Conservation (phyloP, 2,329 filamentous ascomycete genomes). For the Epicoccum sorghinum region DNA sequence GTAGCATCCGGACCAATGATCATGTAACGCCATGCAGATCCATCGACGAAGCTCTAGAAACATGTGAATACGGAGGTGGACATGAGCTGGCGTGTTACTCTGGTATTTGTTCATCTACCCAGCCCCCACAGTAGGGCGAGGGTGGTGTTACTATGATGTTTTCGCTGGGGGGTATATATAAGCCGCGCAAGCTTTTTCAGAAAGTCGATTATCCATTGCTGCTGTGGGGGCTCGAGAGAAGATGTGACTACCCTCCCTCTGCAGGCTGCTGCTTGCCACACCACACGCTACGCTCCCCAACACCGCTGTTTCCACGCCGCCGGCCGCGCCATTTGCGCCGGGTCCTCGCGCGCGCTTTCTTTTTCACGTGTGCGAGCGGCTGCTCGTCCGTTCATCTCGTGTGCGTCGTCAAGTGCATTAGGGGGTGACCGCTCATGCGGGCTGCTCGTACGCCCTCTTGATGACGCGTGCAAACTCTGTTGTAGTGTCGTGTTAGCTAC, state of each 20-base stretch:
- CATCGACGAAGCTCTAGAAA: too few species aligned
- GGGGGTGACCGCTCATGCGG: slow-evolving; percentile 34
- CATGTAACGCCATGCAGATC: neutral
- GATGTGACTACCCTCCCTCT: slow-evolving; percentile 6
- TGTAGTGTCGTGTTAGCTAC: neutral
- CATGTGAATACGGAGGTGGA: too few species aligned
- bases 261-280: slow-evolving; percentile 7
- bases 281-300: too few species aligned
- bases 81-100: too few species aligned
- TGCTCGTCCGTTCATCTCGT: slow-evolving; percentile 13
- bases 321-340: too few species aligned
- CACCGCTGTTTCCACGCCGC: too few species aligned
- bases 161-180: slow-evolving; percentile 15
- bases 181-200: slow-evolving; percentile 1
- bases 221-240: slow-evolving; percentile 1
- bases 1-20: neutral
- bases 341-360: too few species aligned
- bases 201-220: slow-evolving; percentile 2
- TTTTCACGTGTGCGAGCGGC: neutral
- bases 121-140: too few species aligned
- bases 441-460: slow-evolving; percentile 47
- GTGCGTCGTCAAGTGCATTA: slow-evolving; percentile 12
- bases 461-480: slow-evolving; percentile 46
- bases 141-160: too few species aligned
- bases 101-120: too few species aligned